These are phyloP conservation scores for Pseudozyma pruni DNA, from an alignment of 1,284 basidiomycete species.

Conservation along the genomic window DNA sequence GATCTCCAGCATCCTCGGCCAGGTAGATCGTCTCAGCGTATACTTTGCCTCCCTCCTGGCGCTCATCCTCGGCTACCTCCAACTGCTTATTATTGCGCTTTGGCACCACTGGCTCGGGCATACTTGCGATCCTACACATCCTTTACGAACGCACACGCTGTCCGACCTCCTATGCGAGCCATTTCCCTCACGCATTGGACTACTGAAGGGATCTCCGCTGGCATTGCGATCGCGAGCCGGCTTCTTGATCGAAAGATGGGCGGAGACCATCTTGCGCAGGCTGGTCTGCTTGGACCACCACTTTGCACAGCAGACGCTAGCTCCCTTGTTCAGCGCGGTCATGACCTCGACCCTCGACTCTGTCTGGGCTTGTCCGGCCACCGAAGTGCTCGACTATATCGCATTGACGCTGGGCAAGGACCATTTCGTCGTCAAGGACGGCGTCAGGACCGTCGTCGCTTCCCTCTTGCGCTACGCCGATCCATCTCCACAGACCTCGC, in stretches of 20 bases:
- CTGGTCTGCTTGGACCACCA: slow-evolving; percentile 9
- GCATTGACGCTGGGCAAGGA: slow-evolving; percentile 56
- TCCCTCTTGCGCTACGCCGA: slow-evolving; percentile 40
- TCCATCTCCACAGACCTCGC: not conserved
- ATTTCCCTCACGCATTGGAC: slow-evolving; percentile 9
- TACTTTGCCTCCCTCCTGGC: slow-evolving; percentile 30
- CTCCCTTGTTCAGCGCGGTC: slow-evolving; percentile 59
- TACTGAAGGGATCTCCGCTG: not conserved
- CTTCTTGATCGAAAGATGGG: slow-evolving; percentile 8
- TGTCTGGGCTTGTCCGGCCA: slow-evolving; percentile 51
- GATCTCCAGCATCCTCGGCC: slow-evolving; percentile 11
- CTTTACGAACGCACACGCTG: slow-evolving; percentile 36
- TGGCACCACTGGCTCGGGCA: slow-evolving; percentile 51
- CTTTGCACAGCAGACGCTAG: slow-evolving; percentile 51
- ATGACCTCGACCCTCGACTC: slow-evolving; percentile 52
- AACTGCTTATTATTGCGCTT: slow-evolving; percentile 49
- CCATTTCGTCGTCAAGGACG: slow-evolving; percentile 62
- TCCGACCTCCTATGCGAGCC: slow-evolving; percentile 18
- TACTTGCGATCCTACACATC: slow-evolving; percentile 47
- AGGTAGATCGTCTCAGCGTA: not conserved
- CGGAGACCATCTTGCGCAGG: slow-evolving; percentile 14
- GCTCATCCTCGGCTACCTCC: slow-evolving; percentile 56
- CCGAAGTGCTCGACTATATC: slow-evolving; percentile 64
- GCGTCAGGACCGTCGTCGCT: slow-evolving; percentile 57
- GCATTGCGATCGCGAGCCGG: not conserved